Evolutionary conservation across 2,329 filamentous ascomycete genomes (phyloP).

Genomic region (Neobulgaria alba): DNA sequence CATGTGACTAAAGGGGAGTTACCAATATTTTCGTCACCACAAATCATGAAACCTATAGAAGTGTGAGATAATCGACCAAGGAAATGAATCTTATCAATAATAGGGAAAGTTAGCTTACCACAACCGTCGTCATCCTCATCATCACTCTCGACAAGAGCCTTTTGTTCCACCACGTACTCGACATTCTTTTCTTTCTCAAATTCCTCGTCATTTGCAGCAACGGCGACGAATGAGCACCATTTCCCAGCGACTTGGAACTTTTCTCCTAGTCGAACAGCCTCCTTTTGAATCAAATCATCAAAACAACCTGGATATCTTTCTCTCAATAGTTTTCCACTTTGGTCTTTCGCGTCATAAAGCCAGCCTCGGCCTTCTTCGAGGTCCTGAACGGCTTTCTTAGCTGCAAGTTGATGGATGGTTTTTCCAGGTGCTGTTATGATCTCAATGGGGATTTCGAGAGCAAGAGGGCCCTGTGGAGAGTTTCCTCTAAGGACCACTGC

Average conservation of each 20-base stretch:
- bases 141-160: not conserved
- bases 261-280: constrained; percentile 57
- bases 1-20: too few species aligned
- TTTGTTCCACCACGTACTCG: constrained; percentile 27
- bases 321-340: constrained; percentile 36
- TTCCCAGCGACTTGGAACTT: constrained; percentile 59
- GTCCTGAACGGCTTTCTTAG: constrained; percentile 57
- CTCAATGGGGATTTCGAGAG: constrained; percentile 56
- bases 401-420: constrained; percentile 63
- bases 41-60: too few species aligned
- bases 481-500: constrained; percentile 51
- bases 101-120: not conserved
- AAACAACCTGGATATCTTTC: constrained; percentile 42
- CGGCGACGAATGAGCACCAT: constrained; percentile 66
- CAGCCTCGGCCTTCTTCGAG: constrained; percentile 64
- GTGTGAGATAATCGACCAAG: too few species aligned
- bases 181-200: not conserved
- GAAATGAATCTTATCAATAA: not conserved
- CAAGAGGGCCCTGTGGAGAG: constrained; percentile 47
- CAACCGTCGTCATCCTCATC: not conserved
- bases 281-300: constrained; percentile 51
- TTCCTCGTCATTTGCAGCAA: constrained; percentile 36
- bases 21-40: too few species aligned
- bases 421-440: constrained; percentile 36
- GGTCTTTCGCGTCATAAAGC: constrained; percentile 44